Conservation (phyloP, 2,329 filamentous ascomycete species). For the Fusarium annulatum region DNA sequence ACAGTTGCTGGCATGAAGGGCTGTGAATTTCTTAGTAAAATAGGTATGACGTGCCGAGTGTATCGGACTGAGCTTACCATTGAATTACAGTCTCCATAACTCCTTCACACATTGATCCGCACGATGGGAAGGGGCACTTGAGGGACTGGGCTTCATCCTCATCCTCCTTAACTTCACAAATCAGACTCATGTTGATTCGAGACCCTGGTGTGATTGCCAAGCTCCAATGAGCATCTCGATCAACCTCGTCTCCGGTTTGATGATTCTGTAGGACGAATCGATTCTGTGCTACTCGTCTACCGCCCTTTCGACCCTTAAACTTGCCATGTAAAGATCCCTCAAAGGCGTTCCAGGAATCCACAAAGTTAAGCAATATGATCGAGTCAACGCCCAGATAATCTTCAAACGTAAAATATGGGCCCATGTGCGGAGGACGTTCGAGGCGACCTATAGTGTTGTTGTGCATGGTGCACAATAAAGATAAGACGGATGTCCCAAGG, state of each 20-base stretch:
- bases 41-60: rapidly evolving
- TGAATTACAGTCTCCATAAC: not conserved
- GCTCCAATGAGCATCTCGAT: not conserved
- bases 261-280: not conserved
- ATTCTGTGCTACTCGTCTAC: not conserved
- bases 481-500: not conserved
- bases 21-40: rapidly evolving
- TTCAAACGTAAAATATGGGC: rapidly evolving
- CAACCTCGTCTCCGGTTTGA: not conserved
- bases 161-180: not conserved
- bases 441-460: rapidly evolving
- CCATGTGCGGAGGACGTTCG: rapidly evolving
- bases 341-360: not conserved
- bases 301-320: not conserved
- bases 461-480: not conserved
- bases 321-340: not conserved
- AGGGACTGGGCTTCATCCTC: not conserved
- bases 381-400: not conserved
- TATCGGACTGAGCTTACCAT: not conserved
- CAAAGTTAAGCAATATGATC: not conserved
- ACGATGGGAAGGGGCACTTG: not conserved
- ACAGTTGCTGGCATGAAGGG: not conserved
- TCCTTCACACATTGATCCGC: not conserved
- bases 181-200: not conserved
- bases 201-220: not conserved